Evolutionary conservation across 2,329 filamentous ascomycete species (phyloP), one percentile per base, ranked within the genome.

Genomic region (Penicillium sp.): DNA sequence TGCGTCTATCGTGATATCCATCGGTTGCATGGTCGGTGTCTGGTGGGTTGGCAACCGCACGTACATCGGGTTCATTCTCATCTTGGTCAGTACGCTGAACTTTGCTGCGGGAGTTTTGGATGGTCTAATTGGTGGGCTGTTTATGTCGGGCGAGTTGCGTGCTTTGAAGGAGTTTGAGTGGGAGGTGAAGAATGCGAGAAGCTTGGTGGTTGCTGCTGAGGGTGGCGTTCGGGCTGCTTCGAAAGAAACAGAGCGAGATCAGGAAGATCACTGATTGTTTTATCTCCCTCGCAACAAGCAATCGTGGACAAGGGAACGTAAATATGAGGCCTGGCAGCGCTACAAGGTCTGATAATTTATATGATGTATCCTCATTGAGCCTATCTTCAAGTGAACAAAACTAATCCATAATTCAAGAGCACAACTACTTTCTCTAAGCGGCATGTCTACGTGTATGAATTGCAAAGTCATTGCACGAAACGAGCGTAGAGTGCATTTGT

Each of bases 161-260:
- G 87, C 88, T 4, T 76, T 99, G 51, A 87, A 85, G 65, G 94
- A 99, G 76, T 97, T 97, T 74, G 85, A 94, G 70, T 97, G 91
- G 89, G 94, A 99, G 73, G 86, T 97, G 26, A 78, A 77, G 47
- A 92, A 89, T 68, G 87, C 87, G 11, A 85, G 70, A 57, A 58
- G 64, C 9, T 40, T 65, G 43, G 57, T 62, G 10, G 27, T 64
- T 48, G 58, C 60, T 44, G 57, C 58, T 7, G 59, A 62, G 43
- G 30, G 41, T 13, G 11, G 30, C 36, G 23, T 14, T 34, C 16
- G 34, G 30, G 34, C 39, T 29, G 23, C 9, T 36, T 42, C 47
- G 2, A 26, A n/a, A 18, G 48, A 47, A 42, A 32, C n/a, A 3
- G 43, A 47, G 40, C 32, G 50, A 39, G 29, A n/a, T 2, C 16